Evolutionary conservation across 257 asterid genomes (phyloP).

Genomic region (Lavandula angustifolia): DNA sequence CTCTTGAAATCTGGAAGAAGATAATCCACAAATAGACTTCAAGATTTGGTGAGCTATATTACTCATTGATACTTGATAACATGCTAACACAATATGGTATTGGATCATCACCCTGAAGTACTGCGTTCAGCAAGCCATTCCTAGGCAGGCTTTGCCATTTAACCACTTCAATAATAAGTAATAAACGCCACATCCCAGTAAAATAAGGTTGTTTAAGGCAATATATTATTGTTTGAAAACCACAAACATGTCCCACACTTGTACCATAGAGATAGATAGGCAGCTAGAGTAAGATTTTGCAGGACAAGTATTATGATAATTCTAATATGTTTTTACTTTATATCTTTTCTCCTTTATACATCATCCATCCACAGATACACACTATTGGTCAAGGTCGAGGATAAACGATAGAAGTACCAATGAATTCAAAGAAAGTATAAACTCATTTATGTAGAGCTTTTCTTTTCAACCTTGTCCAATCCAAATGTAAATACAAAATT

Average conservation of each 20-base stretch:
- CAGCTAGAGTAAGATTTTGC: too few species aligned
- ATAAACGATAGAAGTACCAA: not conserved
- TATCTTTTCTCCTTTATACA: constrained; percentile 7
- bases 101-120: not conserved
- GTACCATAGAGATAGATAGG: not conserved
- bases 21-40: not conserved
- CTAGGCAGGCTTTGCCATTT: not conserved
- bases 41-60: not conserved
- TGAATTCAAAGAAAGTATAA: too few species aligned
- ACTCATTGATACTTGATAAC: constrained; percentile 12
- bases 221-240: not conserved
- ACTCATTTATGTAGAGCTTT: too few species aligned
- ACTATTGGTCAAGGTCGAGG: not conserved
- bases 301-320: too few species aligned
- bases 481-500: not conserved
- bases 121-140: constrained; percentile 7
- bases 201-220: too few species aligned
- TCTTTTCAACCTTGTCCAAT: constrained; percentile 1
- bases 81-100: not conserved
- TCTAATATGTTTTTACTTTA: not conserved
- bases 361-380: constrained; percentile 9
- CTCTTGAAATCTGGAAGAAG: constrained; percentile 1
- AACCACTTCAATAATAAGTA: not conserved
- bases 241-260: not conserved
- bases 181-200: not conserved